Percentiles rank a stretch among this genome's conserved stretches.
These are phyloP conservation scores for Tephrocybe sp. DNA, from an alignment of 768 basidiomycete species.

Conservation along the genomic window DNA sequence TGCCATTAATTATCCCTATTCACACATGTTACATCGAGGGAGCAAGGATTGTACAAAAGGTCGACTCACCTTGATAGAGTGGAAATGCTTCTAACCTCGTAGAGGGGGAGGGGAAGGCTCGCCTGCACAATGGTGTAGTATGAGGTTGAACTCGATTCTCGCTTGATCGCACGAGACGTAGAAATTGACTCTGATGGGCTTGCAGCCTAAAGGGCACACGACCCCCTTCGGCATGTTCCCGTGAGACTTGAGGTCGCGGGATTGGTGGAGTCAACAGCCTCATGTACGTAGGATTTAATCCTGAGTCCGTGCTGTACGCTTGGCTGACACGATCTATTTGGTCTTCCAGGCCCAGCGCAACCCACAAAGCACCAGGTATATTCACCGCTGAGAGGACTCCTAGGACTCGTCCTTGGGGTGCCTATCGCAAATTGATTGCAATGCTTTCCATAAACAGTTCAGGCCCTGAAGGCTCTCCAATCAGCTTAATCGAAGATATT, in stretches of 20 bases:
- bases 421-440: conserved; percentile 4
- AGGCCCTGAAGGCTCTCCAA: background rate
- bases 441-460: background rate
- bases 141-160: background rate
- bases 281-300: conserved; percentile 7
- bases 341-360: background rate
- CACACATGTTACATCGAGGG: background rate
- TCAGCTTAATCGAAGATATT: background rate
- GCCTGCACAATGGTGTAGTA: background rate
- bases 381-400: background rate
- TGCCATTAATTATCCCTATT: conserved; percentile 7
- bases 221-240: conserved; percentile 12
- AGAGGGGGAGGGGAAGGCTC: background rate
- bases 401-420: background rate
- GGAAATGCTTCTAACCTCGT: background rate
- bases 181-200: conserved; percentile 2
- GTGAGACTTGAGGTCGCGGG: background rate
- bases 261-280: conserved; percentile 6
- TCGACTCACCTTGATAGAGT: background rate
- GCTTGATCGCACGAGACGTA: background rate
- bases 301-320: conserved; percentile 1
- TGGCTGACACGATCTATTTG: conserved; percentile 6
- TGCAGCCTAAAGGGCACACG: background rate
- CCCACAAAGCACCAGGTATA: background rate
- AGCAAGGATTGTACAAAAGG: background rate